A percentile compares a stretch with the other conserved stretches of the same genome.
Conservation (phyloP, 2,329 filamentous ascomycete species). For the Fusarium xylarioides region DNA sequence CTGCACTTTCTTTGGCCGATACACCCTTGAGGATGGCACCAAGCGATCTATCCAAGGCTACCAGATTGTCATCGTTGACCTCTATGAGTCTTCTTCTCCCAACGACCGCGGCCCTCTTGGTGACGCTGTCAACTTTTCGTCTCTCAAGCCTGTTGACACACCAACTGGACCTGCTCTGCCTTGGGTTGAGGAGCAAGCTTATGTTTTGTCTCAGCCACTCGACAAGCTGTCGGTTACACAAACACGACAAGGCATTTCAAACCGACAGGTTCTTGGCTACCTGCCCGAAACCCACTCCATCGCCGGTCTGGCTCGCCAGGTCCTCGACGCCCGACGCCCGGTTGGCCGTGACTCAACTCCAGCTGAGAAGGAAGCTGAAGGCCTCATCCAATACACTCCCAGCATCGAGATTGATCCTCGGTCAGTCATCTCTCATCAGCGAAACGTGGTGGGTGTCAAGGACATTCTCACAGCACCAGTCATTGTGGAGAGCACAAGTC, state of each 20-base stretch:
- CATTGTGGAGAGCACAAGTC: constrained; percentile 87
- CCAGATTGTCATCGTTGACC: constrained; percentile 84
- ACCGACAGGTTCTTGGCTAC: constrained; percentile 81
- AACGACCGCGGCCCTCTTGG: constrained; percentile 87
- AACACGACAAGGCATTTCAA: constrained; percentile 91
- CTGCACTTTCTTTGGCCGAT: constrained; percentile 79
- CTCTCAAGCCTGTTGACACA: constrained; percentile 71
- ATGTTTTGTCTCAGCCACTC: constrained; percentile 81
- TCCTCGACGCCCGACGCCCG: constrained; percentile 87
- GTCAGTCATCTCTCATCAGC: constrained; percentile 80
- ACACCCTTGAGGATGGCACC: constrained; percentile 62
- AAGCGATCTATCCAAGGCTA: constrained; percentile 78
- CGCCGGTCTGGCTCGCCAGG: constrained; percentile 77
- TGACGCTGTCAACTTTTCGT: constrained; percentile 77
- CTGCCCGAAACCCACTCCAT: constrained; percentile 78
- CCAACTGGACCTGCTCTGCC: constrained; percentile 70
- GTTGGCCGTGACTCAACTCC: constrained; percentile 84
- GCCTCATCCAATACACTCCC: constrained; percentile 78
- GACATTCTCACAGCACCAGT: constrained; percentile 80
- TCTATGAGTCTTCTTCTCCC: constrained; percentile 84
- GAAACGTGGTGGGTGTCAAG: constrained; percentile 80
- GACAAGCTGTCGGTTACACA: constrained; percentile 83
- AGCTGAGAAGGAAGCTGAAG: constrained; percentile 80
- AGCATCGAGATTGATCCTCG: constrained; percentile 85
- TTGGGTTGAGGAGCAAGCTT: constrained; percentile 81